A percentile compares a stretch with the other conserved stretches of the same genome.
Evolutionary conservation across 2,329 filamentous ascomycete species (phyloP).

Genomic region (Paecilomyces fulvus): DNA sequence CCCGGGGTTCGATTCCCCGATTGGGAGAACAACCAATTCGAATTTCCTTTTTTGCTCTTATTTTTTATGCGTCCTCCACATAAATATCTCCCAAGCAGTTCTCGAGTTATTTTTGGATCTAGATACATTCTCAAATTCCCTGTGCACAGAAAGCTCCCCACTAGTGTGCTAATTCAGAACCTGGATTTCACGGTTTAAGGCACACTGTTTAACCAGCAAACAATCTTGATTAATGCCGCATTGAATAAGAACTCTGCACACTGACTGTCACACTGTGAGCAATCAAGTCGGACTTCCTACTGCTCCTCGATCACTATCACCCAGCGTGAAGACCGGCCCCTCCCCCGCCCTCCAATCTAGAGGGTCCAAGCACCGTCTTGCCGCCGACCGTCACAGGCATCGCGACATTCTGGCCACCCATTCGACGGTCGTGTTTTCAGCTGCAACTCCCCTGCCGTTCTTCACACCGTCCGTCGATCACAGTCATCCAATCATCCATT

Average conservation of each 20-base stretch:
- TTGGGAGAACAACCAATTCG: conserved; percentile 8
- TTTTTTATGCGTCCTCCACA: not conserved
- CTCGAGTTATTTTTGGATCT: too few relatives aligned
- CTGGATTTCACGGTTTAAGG: too few relatives aligned
- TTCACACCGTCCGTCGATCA: conserved; percentile 17
- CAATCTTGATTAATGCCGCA: not conserved
- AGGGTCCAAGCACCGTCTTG: not conserved
- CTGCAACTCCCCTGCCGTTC: conserved; percentile 1
- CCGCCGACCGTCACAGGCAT: not conserved
- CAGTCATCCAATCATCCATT: conserved; percentile 13
- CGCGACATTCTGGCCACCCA: not conserved
- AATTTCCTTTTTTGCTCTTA: not conserved
- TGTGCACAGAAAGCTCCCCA: too few relatives aligned
- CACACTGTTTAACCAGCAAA: too few relatives aligned
- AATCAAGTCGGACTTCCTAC: not conserved
- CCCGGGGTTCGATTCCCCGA: conserved; percentile 19
- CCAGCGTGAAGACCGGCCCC: not conserved
- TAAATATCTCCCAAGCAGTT: too few relatives aligned
- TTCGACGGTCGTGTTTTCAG: not conserved
- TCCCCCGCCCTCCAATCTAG: not conserved
- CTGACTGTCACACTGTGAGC: not conserved
- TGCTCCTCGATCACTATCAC: not conserved
- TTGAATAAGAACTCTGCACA: not conserved
- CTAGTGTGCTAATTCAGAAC: too few relatives aligned
- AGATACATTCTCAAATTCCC: too few relatives aligned